These are phyloP conservation scores for Nyssa sinensis DNA, from an alignment of 148 eudicot genomes.

Conservation along the genomic window DNA sequence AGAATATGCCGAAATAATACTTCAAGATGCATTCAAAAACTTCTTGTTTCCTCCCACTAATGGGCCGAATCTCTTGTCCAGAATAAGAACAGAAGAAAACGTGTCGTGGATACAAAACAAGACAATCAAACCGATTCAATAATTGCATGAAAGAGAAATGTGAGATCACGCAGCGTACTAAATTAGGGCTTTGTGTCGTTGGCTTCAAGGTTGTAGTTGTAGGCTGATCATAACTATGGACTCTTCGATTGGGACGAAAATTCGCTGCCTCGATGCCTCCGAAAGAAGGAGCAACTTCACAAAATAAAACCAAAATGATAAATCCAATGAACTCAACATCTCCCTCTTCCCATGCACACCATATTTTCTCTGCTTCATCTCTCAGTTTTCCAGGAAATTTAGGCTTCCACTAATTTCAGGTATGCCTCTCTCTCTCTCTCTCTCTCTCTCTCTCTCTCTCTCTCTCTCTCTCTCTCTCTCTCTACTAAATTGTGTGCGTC, in stretches of 20 bases:
- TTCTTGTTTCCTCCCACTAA: too few relatives aligned
- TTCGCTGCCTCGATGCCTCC: neutral
- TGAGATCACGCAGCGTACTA: too few relatives aligned
- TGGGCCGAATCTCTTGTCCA: too few relatives aligned
- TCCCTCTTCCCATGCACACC: neutral
- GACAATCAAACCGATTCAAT: too few relatives aligned
- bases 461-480: neutral
- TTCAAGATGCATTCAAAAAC: too few relatives aligned
- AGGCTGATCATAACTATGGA: neutral
- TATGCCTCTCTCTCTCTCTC: too few relatives aligned
- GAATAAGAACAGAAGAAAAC: too few relatives aligned
- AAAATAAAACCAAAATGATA: neutral
- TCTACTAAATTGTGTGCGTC: too few relatives aligned
- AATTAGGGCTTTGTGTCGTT: neutral
- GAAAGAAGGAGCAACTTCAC: neutral
- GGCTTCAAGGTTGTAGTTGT: neutral
- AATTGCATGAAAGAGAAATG: too few relatives aligned
- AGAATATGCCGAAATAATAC: too few relatives aligned
- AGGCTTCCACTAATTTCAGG: neutral
- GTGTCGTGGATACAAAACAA: too few relatives aligned
- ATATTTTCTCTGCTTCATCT: neutral
- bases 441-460: too few relatives aligned
- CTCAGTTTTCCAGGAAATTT: neutral
- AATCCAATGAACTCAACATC: neutral
- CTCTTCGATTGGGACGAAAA: neutral